A percentile compares a stretch with the other conserved stretches of the same genome.
These are phyloP conservation scores for Fraxinus dipetala DNA, from an alignment of 305 asterid species.

Conservation along the genomic window DNA sequence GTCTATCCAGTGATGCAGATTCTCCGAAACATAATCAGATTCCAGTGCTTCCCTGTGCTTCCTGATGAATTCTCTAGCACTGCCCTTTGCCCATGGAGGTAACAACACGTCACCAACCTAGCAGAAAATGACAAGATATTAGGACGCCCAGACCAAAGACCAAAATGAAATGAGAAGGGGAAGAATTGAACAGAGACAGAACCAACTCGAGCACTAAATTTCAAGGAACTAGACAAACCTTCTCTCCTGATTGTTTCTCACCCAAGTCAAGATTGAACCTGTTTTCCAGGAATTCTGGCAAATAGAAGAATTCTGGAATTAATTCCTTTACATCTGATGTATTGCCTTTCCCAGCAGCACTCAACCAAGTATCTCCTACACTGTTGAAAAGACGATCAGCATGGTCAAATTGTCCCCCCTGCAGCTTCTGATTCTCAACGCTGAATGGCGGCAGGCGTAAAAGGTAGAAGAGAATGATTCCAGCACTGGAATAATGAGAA, in stretches of 20 bases:
- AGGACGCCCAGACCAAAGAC: constrained; percentile 19
- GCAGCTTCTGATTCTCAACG: constrained; percentile 85
- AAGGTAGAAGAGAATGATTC: constrained; percentile 97
- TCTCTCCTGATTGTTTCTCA: constrained; percentile 99
- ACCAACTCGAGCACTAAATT: constrained; percentile 3
- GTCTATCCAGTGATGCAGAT: constrained; percentile 99
- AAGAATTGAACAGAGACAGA: background rate
- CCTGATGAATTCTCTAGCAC: constrained; percentile 84
- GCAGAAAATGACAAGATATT: constrained; percentile 30
- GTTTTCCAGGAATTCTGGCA: constrained; percentile 96
- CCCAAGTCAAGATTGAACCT: constrained; percentile 94
- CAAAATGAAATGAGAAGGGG: constrained; percentile 11
- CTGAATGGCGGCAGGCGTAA: constrained; percentile 96
- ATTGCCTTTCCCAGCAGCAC: constrained; percentile 99
- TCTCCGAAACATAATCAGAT: constrained; percentile 90
- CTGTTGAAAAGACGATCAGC: constrained; percentile 99
- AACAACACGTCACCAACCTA: constrained; percentile 90
- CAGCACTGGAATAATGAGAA: constrained; percentile 99
- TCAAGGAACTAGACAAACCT: constrained; percentile 51
- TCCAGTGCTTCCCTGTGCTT: constrained; percentile 98
- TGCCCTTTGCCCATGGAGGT: constrained; percentile 98
- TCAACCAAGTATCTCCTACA: constrained; percentile 85
- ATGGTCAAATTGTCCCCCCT: constrained; percentile 99
- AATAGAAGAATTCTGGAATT: constrained; percentile 94
- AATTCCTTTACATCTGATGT: constrained; percentile 99